These are phyloP conservation scores for Aegilops umbellulata DNA, from an alignment of 176 grass and related monocot species.

Conservation along the genomic window DNA sequence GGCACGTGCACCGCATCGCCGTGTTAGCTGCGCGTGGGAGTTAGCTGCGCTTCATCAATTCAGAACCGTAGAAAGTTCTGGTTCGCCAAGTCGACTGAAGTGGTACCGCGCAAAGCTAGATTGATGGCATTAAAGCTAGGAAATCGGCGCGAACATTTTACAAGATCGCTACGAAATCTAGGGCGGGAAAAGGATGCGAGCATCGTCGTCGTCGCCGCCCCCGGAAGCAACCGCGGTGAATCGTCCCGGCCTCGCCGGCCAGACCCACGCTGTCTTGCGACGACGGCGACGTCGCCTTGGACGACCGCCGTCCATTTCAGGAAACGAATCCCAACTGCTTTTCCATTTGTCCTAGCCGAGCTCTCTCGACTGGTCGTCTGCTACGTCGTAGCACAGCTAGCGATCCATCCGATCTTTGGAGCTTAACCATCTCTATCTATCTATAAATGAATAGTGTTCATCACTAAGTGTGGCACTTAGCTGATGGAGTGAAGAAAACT, in stretches of 20 bases:
- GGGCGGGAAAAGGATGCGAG: background rate
- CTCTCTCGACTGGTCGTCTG: background rate
- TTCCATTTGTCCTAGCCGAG: background rate
- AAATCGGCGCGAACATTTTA: background rate
- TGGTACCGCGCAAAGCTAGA: background rate
- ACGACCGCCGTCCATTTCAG: background rate
- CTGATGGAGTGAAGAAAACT: background rate
- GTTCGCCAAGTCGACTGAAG: background rate
- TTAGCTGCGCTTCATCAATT: background rate
- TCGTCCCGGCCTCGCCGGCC: background rate
- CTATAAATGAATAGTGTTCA: background rate
- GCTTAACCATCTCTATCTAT: background rate
- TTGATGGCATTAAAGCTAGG: background rate
- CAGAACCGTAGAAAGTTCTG: background rate
- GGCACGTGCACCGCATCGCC: background rate
- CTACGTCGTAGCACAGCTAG: background rate
- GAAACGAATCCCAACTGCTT: background rate
- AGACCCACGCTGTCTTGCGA: background rate
- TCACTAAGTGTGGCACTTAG: background rate
- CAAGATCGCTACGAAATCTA: background rate
- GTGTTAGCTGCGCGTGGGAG: conserved; percentile 12
- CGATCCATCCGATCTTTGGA: background rate
- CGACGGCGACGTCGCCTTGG: background rate
- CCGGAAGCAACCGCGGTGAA: conserved; percentile 2
- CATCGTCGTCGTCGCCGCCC: background rate